Base-by-base conservation (phyloP, 1,284 basidiomycete species). In the Malassezia vespertilionis region DNA sequence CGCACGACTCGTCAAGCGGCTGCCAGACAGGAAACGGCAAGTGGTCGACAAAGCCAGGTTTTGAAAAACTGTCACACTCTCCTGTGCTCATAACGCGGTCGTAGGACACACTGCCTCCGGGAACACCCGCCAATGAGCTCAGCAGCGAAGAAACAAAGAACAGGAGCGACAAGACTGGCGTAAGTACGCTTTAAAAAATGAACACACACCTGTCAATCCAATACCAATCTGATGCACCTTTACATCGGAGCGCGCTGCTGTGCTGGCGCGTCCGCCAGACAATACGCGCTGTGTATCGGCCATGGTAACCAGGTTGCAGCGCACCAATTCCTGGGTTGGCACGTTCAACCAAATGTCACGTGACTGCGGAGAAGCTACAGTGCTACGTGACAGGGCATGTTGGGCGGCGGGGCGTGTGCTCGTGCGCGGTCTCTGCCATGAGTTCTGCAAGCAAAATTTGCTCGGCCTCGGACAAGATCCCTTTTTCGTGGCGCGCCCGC, bases 21-120 rank as follows among this genome's bases (percentile, higher is more conserved):
- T 41, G 40, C 48, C 48, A 51, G 17, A 45, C 39, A 5, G 48
- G 48, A 33, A 39, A 51, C 10, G 42, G 48, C 9, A 31, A 28
- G 33, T 51, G 36, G n/a, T 20, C 18, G 9, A 51, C 17, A 28
- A 37, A 35, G 12, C 48, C 48, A 5, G 36, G 48, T 30, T 45
- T 21, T 15, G 22, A 5, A 20, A 38, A 51, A 11, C 38, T 23
- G 23, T 40, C 41, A 38, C 48, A 51, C 14, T 6, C 21, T 12
- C 32, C 35, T n/a, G n/a, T n/a, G 15, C 28, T 20, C 14, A 14
- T 10, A n/a, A 15, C 23, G 30, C 21, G 17, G 20, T 14, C 28
- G 6, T 14, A 28, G 27, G 8, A 28, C 5, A 27, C 28, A 17
- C 24, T 26, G n/a, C 30, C 26, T 26, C 23, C 28, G 10, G 42